Evolutionary conservation across 768 basidiomycete genomes (phyloP).

Genomic region (Suillus luteus): DNA sequence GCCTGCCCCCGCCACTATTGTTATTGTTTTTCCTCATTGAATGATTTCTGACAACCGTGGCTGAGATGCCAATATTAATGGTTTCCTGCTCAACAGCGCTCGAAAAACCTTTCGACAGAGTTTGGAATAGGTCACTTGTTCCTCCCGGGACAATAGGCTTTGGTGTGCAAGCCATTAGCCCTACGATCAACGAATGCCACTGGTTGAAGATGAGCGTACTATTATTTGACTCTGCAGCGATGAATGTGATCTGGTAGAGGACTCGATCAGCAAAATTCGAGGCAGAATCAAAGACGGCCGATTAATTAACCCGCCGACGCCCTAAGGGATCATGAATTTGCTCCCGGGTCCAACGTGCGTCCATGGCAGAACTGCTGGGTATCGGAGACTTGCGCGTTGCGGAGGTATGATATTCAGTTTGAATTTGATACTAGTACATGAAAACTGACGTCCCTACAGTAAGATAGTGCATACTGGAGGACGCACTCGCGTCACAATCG

Average conservation of each 20-base stretch:
- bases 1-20: conserved; percentile 16
- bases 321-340: conserved; percentile 52
- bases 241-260: conserved; percentile 17
- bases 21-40: conserved; percentile 29
- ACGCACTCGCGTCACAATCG: too few relatives aligned
- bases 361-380: too few relatives aligned
- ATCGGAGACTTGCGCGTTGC: too few relatives aligned
- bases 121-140: conserved; percentile 33
- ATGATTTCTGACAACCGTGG: conserved; percentile 35
- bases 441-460: too few relatives aligned
- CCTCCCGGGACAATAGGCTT: conserved; percentile 16
- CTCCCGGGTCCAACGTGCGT: conserved; percentile 49
- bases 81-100: conserved; percentile 33
- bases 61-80: conserved; percentile 31
- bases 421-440: too few relatives aligned
- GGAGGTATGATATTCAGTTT: too few relatives aligned
- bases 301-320: conserved; percentile 47
- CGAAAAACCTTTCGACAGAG: conserved; percentile 39
- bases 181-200: conserved; percentile 38
- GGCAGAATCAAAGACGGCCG: conserved; percentile 58
- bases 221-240: conserved; percentile 5
- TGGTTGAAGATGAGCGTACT: conserved; percentile 6
- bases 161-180: conserved; percentile 15
- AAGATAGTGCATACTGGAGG: too few relatives aligned
- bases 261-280: conserved; percentile 40